Evolutionary conservation across 768 basidiomycete species (phyloP), one percentile per base, ranked within the genome.

Genomic region (Lactarius vividus): DNA sequence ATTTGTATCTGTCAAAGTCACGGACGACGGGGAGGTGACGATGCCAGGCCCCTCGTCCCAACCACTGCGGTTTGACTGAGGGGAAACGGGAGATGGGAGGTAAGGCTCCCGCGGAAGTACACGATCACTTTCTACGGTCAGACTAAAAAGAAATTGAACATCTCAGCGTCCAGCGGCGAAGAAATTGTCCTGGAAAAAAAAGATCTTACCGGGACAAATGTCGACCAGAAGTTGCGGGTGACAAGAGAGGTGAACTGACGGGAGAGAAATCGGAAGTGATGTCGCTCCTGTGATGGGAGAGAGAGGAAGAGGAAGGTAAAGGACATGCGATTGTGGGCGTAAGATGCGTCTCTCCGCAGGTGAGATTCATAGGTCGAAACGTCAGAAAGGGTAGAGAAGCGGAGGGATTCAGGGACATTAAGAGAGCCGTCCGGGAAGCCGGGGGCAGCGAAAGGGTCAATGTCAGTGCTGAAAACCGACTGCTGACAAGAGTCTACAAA

Each of bases 381-480:
- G 66, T 80, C 81, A 0, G 87, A 86, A 70, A 83, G 82, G 16
- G 78, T 80, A 28, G 86, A 86, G 33, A 84, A 76, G 63, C 81
- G 80, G 71, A 64, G 62, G 77, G 82, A 26, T 77, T 79, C 69
- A 83, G 83, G 53, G 64, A 75, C 52, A 53, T 74, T 70, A 61
- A 67, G 77, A 76, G 75, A 73, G 75, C 77, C 31, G 69, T 82
- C 69, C 28, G 82, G 73, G 40, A 83, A 77, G 52, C 79, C 78
- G 53, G 79, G 79, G 23, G 83, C 79, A 31, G 84, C 85, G 71
- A 89, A 88, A 6, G 88, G 88, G 76, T 89, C 87, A 8, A 78
- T 65, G 70, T 89, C 88, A 11, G 87, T 78, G 4, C 87, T 87
- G 61, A 88, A 72, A 62, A 89, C 75, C 2, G 88, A 88, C 46